Conservation (phyloP, 208 protist species). For the Tritrichomonas foetus region DNA sequence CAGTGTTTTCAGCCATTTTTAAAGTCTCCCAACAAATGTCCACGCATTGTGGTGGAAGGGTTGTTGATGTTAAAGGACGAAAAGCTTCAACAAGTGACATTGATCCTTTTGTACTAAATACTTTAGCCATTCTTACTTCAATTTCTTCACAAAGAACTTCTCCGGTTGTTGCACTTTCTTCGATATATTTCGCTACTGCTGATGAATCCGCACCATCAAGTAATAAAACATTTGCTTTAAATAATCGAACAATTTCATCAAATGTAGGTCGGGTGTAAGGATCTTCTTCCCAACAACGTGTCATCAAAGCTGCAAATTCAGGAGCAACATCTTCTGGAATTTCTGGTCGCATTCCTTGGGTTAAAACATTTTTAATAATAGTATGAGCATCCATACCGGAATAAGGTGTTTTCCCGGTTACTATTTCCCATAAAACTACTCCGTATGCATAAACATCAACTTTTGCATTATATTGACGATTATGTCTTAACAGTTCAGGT, state of each 20-base stretch:
- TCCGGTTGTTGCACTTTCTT: background rate
- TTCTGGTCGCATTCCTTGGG: background rate
- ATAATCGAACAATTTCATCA: background rate
- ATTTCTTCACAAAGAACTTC: background rate
- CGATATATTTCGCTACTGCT: background rate
- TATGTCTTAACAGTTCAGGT: background rate
- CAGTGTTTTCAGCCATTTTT: background rate
- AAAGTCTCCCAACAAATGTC: background rate
- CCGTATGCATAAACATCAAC: slow-evolving; percentile 38
- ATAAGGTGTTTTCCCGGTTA: background rate
- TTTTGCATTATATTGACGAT: background rate
- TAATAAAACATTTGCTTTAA: background rate
- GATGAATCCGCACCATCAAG: background rate
- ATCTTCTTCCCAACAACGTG: slow-evolving; percentile 1
- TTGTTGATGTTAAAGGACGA: background rate
- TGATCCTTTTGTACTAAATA: too few species aligned
- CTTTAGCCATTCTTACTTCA: background rate
- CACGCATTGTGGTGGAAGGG: background rate
- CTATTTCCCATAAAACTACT: slow-evolving; percentile 15
- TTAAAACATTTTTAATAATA: background rate
- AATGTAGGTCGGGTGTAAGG: background rate
- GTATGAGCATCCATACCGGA: background rate
- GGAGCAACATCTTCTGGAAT: background rate
- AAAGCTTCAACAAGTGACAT: background rate
- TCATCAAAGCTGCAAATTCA: background rate